Percentiles rank a stretch among this genome's conserved stretches.
phyloP scores from a whole-genome alignment of 345 rosid species.

The Cochlearia excelsa region DNA sequence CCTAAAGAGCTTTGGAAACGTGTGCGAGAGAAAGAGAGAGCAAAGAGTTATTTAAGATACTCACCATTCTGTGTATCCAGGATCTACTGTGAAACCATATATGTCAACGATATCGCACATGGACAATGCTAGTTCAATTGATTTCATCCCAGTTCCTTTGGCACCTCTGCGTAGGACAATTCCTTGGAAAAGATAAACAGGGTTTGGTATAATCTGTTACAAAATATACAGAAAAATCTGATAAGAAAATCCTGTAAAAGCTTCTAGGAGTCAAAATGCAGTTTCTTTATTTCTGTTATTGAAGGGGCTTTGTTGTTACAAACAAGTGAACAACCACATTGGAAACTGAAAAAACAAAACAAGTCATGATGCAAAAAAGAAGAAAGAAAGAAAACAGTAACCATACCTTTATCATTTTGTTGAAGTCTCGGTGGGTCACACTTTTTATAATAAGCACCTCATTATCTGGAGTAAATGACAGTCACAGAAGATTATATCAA shows the following conservation, averaged over 20 bases:
- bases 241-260: constrained; percentile 1
- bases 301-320: too few species aligned
- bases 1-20: neutral
- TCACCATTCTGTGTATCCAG: constrained; percentile 83
- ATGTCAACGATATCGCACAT: constrained; percentile 87
- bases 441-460: constrained; percentile 94
- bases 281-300: too few species aligned
- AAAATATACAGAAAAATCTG: neutral
- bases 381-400: neutral
- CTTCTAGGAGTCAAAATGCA: too few species aligned
- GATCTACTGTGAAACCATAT: constrained; percentile 97
- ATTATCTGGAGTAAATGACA: constrained; percentile 54
- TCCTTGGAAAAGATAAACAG: constrained; percentile 98
- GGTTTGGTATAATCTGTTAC: constrained; percentile 83
- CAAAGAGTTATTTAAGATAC: constrained; percentile 24
- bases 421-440: constrained; percentile 84
- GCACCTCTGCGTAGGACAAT: constrained; percentile 49
- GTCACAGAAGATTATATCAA: constrained; percentile 21
- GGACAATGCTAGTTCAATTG: constrained; percentile 92
- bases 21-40: constrained; percentile 12
- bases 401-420: constrained; percentile 85
- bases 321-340: too few species aligned
- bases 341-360: too few species aligned
- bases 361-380: neutral
- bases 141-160: constrained; percentile 86